Percentiles rank a stretch among this genome's conserved stretches.
phyloP scores from a whole-genome alignment of 202 grass and related monocot species.

The Schoenoplectus triqueter region DNA sequence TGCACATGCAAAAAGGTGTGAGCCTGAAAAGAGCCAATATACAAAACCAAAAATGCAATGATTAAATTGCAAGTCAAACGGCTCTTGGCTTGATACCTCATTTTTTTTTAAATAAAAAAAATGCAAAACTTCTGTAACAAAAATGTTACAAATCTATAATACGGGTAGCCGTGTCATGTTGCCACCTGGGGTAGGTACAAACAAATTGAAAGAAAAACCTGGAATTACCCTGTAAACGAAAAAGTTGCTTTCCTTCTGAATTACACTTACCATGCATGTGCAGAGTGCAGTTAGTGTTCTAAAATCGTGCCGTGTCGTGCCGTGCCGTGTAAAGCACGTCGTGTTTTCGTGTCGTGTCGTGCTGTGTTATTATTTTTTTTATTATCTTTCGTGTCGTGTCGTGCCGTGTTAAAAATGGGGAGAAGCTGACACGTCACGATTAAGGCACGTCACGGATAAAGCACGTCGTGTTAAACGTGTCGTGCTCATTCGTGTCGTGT shows the following conservation, averaged over 20 bases:
- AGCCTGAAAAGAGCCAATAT: conserved; percentile 1
- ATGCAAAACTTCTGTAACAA: neutral
- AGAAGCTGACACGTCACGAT: too few species aligned
- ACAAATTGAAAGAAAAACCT: neutral
- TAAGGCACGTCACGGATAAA: too few species aligned
- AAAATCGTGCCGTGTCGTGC: too few species aligned
- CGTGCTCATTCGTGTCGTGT: too few species aligned
- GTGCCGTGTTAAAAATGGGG: too few species aligned
- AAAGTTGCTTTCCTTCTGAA: conserved; percentile 1
- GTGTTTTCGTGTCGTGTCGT: too few species aligned
- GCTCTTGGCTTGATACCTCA: neutral
- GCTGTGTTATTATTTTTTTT: too few species aligned
- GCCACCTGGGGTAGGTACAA: neutral
- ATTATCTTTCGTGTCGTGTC: too few species aligned
- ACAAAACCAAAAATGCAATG: conserved; percentile 22
- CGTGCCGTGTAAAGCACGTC: too few species aligned
- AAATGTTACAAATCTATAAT: neutral
- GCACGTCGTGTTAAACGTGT: too few species aligned
- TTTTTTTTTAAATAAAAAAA: neutral
- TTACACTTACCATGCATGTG: neutral
- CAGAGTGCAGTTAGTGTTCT: neutral
- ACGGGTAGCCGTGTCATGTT: neutral
- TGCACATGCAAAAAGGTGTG: conserved; percentile 30
- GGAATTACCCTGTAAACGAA: neutral
- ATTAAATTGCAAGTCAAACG: conserved; percentile 30